Evolutionary conservation across 2,329 filamentous ascomycete genomes (phyloP).

Genomic region (Colletotrichum salicis): DNA sequence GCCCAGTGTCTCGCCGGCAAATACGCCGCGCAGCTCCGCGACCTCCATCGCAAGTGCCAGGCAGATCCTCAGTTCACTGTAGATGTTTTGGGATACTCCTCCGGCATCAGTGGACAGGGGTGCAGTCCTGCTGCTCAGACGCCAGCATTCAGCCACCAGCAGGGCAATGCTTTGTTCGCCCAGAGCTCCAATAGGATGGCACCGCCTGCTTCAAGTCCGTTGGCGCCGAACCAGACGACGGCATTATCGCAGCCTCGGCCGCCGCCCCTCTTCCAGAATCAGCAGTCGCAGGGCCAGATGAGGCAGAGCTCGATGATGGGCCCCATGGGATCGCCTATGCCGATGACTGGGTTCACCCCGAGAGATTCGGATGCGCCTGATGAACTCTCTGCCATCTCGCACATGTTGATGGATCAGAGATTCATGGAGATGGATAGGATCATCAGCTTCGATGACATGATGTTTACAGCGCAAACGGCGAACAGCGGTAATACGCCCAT

Average conservation of each 20-base stretch:
- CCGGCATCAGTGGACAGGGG: conserved; percentile 17
- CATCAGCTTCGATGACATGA: conserved; percentile 49
- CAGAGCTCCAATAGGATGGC: neutral
- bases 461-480: conserved; percentile 41
- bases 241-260: neutral
- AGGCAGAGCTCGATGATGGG: conserved; percentile 18
- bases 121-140: conserved; percentile 24
- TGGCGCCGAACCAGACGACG: neutral
- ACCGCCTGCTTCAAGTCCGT: neutral
- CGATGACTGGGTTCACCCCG: conserved; percentile 10
- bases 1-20: conserved; percentile 37
- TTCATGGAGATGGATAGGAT: conserved; percentile 48
- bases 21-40: conserved; percentile 37
- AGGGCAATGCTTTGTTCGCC: conserved; percentile 17
- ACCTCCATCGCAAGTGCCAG: conserved; percentile 31
- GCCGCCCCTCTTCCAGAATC: conserved; percentile 3
- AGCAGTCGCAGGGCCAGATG: conserved; percentile 9
- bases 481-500: neutral
- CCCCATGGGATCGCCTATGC: conserved; percentile 14
- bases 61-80: conserved; percentile 29
- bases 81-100: conserved; percentile 38
- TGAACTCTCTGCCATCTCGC: conserved; percentile 44
- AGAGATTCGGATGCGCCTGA: conserved; percentile 35
- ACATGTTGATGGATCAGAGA: conserved; percentile 44
- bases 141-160: conserved; percentile 24